These are phyloP conservation scores for Volutella citrinella DNA, from an alignment of 2,329 filamentous ascomycete species.

Conservation along the genomic window DNA sequence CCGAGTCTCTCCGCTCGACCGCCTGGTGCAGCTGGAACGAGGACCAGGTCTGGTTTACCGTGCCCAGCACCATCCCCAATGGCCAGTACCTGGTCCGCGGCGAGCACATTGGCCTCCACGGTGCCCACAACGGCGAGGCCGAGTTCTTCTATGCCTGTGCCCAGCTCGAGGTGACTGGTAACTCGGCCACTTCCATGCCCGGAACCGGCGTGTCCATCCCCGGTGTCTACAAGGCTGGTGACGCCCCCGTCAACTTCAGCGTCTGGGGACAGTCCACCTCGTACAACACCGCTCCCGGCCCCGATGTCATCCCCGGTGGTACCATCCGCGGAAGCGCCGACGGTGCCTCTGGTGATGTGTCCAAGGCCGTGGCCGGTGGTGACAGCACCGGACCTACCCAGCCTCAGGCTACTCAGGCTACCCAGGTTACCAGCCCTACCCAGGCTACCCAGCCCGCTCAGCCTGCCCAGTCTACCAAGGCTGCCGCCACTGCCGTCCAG, in stretches of 20 bases:
- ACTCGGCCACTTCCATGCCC: slow-evolving; percentile 1
- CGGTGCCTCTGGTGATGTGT: too few relatives aligned
- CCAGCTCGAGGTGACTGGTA: slow-evolving; percentile 14
- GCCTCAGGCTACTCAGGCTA: too few relatives aligned
- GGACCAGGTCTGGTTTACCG: slow-evolving; percentile 3
- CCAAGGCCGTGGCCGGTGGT: too few relatives aligned
- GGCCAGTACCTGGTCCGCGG: slow-evolving; percentile 17
- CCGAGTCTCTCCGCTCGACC: slow-evolving; percentile 2
- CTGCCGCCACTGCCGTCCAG: too few relatives aligned
- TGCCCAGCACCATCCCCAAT: slow-evolving; percentile 4
- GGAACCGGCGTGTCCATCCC: slow-evolving; percentile 1
- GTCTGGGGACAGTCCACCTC: slow-evolving; percentile 5
- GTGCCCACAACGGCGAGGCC: slow-evolving; percentile 14
- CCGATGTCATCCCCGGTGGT: slow-evolving; percentile 6
- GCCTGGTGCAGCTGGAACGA: slow-evolving; percentile 3
- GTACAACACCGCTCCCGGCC: slow-evolving; percentile 3
- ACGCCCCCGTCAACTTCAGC: slow-evolving; percentile 4
- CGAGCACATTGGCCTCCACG: slow-evolving; percentile 18
- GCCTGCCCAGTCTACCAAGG: too few relatives aligned
- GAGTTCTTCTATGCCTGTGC: slow-evolving; percentile 20
- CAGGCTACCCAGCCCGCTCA: too few relatives aligned
- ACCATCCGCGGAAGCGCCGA: slow-evolving; percentile 4
- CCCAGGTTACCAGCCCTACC: too few relatives aligned
- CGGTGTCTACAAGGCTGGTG: slow-evolving; percentile 2
- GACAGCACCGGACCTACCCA: too few relatives aligned